phyloP scores from a whole-genome alignment of 2,329 filamentous ascomycete species.

The Cladobotryum mycophilum region DNA sequence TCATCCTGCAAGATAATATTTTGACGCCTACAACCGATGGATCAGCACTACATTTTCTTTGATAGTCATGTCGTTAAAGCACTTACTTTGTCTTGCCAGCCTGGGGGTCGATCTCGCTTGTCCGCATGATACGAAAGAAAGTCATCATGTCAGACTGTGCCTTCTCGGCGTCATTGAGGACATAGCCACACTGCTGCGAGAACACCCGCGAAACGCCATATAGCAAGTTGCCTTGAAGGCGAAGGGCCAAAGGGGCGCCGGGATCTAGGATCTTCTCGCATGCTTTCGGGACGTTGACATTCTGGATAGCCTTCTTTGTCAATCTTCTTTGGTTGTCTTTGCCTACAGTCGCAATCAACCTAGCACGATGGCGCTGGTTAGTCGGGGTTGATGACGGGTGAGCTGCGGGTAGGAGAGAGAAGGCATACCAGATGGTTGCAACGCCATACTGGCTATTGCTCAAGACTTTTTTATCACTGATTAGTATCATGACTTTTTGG shows the following conservation, averaged over 20 bases:
- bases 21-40: constrained; percentile 50
- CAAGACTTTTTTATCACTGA: constrained; percentile 52
- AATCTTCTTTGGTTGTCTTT: constrained; percentile 67
- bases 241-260: constrained; percentile 79
- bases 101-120: constrained; percentile 58
- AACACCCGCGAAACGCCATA: constrained; percentile 83
- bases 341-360: constrained; percentile 87
- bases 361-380: constrained; percentile 30
- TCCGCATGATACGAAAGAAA: constrained; percentile 51
- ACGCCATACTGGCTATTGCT: constrained; percentile 85
- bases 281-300: constrained; percentile 80
- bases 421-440: constrained; percentile 81
- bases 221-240: constrained; percentile 82
- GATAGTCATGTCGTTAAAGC: neutral
- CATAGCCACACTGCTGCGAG: constrained; percentile 78
- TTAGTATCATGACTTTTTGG: too few relatives aligned
- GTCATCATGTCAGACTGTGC: constrained; percentile 67
- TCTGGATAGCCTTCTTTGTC: constrained; percentile 77
- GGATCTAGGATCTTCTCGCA: constrained; percentile 80
- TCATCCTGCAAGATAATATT: constrained; percentile 78
- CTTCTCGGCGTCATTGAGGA: constrained; percentile 72
- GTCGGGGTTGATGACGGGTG: neutral
- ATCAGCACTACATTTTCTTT: neutral
- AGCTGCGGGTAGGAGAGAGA: too few relatives aligned
- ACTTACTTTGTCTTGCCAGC: constrained; percentile 67